Percentiles rank a stretch among this genome's conserved stretches.
phyloP scores from a whole-genome alignment of 805 yeast genomes.

The Suhomyces canberraensis region DNA sequence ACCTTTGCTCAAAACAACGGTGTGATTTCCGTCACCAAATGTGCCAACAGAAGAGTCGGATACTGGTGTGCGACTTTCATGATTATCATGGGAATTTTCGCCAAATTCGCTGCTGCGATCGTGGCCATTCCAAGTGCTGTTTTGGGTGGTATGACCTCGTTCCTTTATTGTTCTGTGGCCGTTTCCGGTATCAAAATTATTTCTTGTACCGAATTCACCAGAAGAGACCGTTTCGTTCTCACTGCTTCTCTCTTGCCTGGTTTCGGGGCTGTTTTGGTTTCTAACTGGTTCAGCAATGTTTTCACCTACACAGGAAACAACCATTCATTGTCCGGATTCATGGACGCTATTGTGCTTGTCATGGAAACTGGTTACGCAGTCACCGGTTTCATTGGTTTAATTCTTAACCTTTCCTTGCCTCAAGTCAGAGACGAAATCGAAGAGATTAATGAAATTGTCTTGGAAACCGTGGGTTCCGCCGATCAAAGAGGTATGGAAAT shows the following conservation, averaged over 20 bases:
- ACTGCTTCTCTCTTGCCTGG: slow-evolving; percentile 67
- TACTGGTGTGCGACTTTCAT: slow-evolving; percentile 79
- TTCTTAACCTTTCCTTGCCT: slow-evolving; percentile 61
- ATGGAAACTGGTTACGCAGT: slow-evolving; percentile 74
- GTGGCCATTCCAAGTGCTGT: slow-evolving; percentile 72
- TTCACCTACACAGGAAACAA: slow-evolving; percentile 68
- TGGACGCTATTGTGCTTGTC: slow-evolving; percentile 64
- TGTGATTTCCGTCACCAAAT: slow-evolving; percentile 86
- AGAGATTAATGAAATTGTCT: slow-evolving; percentile 44
- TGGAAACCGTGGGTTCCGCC: slow-evolving; percentile 41
- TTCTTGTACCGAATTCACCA: slow-evolving; percentile 56
- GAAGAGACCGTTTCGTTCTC: slow-evolving; percentile 71
- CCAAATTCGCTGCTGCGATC: slow-evolving; percentile 50
- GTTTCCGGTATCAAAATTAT: slow-evolving; percentile 71
- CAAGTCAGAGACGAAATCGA: slow-evolving; percentile 52
- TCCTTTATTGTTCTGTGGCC: slow-evolving; percentile 71
- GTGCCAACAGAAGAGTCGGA: slow-evolving; percentile 82
- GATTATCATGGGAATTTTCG: slow-evolving; percentile 80
- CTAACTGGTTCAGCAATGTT: slow-evolving; percentile 60
- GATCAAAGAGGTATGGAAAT: slow-evolving; percentile 33
- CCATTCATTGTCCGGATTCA: slow-evolving; percentile 53
- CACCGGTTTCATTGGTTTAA: slow-evolving; percentile 61
- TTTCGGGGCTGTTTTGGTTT: slow-evolving; percentile 61
- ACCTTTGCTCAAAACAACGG: slow-evolving; percentile 96
- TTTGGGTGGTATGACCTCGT: slow-evolving; percentile 86